Base-by-base conservation (phyloP, 257 asterid genomes). In the Parsonsia alboflavescens region DNA sequence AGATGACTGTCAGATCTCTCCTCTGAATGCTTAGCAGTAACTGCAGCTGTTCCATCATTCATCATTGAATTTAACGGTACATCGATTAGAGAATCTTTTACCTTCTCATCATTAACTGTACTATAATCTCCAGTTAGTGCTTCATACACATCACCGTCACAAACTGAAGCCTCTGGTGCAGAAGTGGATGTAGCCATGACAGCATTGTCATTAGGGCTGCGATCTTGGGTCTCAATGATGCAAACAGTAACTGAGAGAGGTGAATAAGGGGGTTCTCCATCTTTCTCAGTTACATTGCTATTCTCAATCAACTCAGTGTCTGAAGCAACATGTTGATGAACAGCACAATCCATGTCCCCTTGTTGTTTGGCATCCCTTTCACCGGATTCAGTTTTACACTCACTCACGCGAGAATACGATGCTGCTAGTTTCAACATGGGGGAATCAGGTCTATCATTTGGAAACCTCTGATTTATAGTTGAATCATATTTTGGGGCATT, bases 261-360 rank as follows among this genome's bases (percentile, higher is more conserved):
- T 36, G 59, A 63, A 71, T 15, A 12, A 21, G 77, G 79, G 46
- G 85, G 52, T 62, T 52, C 84, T 70, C 61, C 86, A 61, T 85
- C 82, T 73, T 70, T 56, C 72, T 59, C 65, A 42, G 16, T 56
- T 54, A 59, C 56, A 80, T 70, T 78, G 36, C 74, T 79, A 78
- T 46, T 80, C 54, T 30, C 81, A 50, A 81, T 66, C 62, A 71
- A 54, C 73, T 75, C 74, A 7, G 77, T 76, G 58, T 68, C 68
- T 68, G 87, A 81, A 79, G 73, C 76, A 73, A 68, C 24, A 75
- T 88, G 78, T 48, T 53, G 63, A 76, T 73, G 80, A 64, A 36
- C 79, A 28, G 28, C 11, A 58, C 81, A 13, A 24, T 24, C 24
- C n/a, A 50, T 28, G 49, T 72, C 57, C 82, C 66, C 64, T 63